These are phyloP conservation scores for Tilletia horrida DNA, from an alignment of 1,284 basidiomycete species.

Conservation along the genomic window DNA sequence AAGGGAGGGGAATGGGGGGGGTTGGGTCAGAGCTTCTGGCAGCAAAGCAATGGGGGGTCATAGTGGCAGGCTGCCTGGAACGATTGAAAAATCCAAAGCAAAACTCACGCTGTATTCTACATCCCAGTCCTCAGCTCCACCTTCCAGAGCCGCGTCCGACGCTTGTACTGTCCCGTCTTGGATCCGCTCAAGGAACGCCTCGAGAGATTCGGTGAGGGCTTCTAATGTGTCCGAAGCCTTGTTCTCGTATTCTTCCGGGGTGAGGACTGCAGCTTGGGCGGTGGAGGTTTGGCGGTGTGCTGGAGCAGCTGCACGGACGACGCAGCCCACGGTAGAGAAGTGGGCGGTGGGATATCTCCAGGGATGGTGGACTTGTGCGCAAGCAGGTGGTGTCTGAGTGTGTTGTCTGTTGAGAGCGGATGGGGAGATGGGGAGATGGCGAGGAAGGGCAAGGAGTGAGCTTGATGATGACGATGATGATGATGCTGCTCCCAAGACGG, in stretches of 20 bases:
- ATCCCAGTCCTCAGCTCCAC: slow-evolving; percentile 65
- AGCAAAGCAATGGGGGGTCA: too few relatives aligned
- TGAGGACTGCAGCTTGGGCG: neutral
- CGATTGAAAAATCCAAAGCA: too few relatives aligned
- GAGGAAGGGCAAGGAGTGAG: too few relatives aligned
- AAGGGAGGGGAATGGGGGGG: too few relatives aligned
- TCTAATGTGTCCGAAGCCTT: slow-evolving; percentile 8
- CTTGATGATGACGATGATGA: too few relatives aligned
- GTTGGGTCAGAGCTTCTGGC: too few relatives aligned
- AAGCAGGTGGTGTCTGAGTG: too few relatives aligned
- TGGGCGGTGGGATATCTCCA: neutral
- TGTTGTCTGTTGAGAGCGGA: too few relatives aligned
- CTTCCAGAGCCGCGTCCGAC: neutral
- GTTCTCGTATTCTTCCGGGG: slow-evolving; percentile 10
- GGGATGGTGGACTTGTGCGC: neutral
- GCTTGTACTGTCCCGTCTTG: neutral
- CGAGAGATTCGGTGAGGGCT: slow-evolving; percentile 15
- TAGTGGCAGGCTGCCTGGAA: too few relatives aligned
- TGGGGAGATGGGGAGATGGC: too few relatives aligned
- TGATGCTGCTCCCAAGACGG: too few relatives aligned
- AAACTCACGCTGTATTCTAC: slow-evolving; percentile 74
- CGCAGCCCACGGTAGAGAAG: neutral
- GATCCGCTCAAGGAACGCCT: neutral
- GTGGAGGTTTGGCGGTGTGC: neutral
- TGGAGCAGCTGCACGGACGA: neutral